These are phyloP conservation scores for Ramalina peruviana DNA, from an alignment of 495 filamentous ascomycete genomes.

Conservation along the genomic window DNA sequence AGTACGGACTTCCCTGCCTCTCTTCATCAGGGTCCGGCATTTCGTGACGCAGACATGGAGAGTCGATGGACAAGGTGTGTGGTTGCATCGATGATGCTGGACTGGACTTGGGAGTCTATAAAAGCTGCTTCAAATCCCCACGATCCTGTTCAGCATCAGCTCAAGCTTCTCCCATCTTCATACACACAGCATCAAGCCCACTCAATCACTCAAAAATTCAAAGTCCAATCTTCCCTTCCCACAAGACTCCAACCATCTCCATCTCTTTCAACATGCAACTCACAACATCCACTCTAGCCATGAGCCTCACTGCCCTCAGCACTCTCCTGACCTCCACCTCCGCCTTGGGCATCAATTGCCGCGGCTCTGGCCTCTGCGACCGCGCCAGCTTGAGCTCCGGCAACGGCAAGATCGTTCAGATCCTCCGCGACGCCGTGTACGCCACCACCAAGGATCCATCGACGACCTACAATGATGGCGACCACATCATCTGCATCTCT, in stretches of 20 bases:
- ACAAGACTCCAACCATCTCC: not conserved
- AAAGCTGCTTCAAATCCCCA: too few species aligned
- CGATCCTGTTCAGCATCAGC: too few species aligned
- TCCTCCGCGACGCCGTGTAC: conserved; percentile 8
- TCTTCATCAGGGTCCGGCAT: too few species aligned
- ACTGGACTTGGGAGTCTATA: too few species aligned
- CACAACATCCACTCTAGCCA: not conserved
- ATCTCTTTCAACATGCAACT: not conserved
- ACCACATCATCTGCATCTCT: conserved; percentile 10
- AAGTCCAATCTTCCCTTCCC: too few species aligned
- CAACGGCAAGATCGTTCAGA: conserved; percentile 2
- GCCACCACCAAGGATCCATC: not conserved
- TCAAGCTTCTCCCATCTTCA: too few species aligned
- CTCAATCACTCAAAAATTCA: too few species aligned
- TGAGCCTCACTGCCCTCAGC: not conserved
- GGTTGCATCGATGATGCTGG: too few species aligned
- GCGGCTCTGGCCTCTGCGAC: conserved; percentile 6
- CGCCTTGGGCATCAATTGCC: conserved; percentile 11
- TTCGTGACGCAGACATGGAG: too few species aligned
- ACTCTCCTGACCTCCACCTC: conserved; percentile 1
- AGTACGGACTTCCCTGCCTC: too few species aligned
- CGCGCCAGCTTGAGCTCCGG: conserved; percentile 3
- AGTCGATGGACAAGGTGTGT: too few species aligned
- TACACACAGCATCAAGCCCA: too few species aligned
- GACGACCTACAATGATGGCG: conserved; percentile 4